Evolutionary conservation across 345 rosid genomes (phyloP), one percentile per base, ranked within the genome.

Genomic region (Sonneratia caseolaris): DNA sequence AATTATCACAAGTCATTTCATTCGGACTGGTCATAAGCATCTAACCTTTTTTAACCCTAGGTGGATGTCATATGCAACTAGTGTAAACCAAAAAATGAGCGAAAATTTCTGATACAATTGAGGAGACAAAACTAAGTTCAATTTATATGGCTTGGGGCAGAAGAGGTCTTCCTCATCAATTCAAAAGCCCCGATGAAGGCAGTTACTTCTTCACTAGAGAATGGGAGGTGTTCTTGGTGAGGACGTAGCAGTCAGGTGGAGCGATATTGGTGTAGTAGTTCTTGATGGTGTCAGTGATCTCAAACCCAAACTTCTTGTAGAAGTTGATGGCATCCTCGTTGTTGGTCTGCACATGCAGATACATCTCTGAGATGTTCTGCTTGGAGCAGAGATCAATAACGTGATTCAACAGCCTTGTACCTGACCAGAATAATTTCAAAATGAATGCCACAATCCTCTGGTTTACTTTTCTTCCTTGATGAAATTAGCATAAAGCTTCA

Each of bases 311-410:
- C 83, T 92, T 95, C 88, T 88, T 90, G 77, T 92, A 95, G 78
- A 95, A 92, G 76, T 86, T 87, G 84, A 92, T 89, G n/a, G 98
- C 98, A 35, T 95, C 98, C 67, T 92, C 94, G 68, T 95, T 92
- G 86, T 92, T 90, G 47, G 96, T 92, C 86, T 92, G 99, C 76
- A 95, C 99, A 38, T 92, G 98, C 87, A 95, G 88, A 86, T 92
- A 95, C 79, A 92, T 80, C 83, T 91, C 97, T 15, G 83, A 81
- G 59, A 88, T 84, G 79, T 82, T 86, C 80, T 87, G 91, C 87
- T 86, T 89, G 66, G 77, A 74, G 79, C 89, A 81, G 78, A 89
- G 90, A 47, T 92, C 96, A 51, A 92, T 86, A 76, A 87, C 97
- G 78, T 95, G 97, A 76, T 89, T 92, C 86, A 90, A 76, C 80